phyloP scores from a whole-genome alignment of 1,284 basidiomycete species.

The Cryptococcus sp. region DNA sequence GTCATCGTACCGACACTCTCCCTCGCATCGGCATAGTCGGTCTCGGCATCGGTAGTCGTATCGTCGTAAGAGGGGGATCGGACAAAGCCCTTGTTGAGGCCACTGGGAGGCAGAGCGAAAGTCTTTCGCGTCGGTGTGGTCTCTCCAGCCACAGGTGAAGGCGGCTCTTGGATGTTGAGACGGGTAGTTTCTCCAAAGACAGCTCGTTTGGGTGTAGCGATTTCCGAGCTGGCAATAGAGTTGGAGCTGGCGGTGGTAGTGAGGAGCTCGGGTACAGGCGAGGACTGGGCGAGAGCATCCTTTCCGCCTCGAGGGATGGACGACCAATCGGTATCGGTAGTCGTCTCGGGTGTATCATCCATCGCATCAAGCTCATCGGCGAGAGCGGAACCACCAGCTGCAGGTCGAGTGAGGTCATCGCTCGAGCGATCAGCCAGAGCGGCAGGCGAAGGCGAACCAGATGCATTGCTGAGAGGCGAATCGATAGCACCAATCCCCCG shows the following conservation, averaged over 20 bases:
- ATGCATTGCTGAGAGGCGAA: constrained; percentile 10
- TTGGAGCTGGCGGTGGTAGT: constrained; percentile 8
- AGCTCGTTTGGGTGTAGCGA: constrained; percentile 18
- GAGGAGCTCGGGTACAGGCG: constrained; percentile 6
- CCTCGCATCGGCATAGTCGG: constrained; percentile 73
- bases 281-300: constrained; percentile 1
- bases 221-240: constrained; percentile 13
- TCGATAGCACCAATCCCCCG: constrained; percentile 14
- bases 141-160: constrained; percentile 17
- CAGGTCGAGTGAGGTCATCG: not conserved
- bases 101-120: constrained; percentile 25
- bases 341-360: constrained; percentile 24
- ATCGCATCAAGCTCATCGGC: constrained; percentile 35
- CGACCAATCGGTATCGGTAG: constrained; percentile 36
- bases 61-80: constrained; percentile 23
- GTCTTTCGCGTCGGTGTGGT: constrained; percentile 33
- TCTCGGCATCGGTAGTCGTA: constrained; percentile 57
- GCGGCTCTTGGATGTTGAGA: constrained; percentile 7
- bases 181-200: constrained; percentile 12
- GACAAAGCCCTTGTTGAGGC: constrained; percentile 19
- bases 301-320: constrained; percentile 11
- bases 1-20: constrained; percentile 64
- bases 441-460: constrained; percentile 12
- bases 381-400: constrained; percentile 26
- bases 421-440: constrained; percentile 5